A percentile compares a stretch with the other conserved stretches of the same genome.
Evolutionary conservation across 257 asterid genomes (phyloP).

Genomic region (Solanum clarkiae): DNA sequence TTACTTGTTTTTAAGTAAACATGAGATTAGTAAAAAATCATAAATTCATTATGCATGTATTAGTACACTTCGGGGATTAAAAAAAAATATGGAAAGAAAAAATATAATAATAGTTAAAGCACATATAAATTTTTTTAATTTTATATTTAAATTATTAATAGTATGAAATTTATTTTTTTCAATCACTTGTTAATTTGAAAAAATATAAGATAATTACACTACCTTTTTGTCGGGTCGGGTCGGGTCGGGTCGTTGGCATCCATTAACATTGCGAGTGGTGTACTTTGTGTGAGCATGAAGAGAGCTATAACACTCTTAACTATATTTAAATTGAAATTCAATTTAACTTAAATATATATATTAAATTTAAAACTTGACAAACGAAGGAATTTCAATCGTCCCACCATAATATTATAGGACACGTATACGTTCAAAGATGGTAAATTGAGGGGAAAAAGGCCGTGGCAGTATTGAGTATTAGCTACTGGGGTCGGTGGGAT

Average conservation of each 20-base stretch:
- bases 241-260: neutral
- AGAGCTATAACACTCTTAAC: neutral
- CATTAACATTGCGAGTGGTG: neutral
- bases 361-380: no score
- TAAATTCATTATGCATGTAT: no score
- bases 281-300: neutral
- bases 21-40: neutral
- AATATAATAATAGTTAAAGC: no score
- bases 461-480: neutral
- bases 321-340: neutral
- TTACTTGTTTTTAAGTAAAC: neutral
- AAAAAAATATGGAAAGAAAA: no score
- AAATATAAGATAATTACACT: neutral
- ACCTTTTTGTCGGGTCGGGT: neutral
- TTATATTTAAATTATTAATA: no score
- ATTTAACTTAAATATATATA: no score
- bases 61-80: no score
- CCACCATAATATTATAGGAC: neutral
- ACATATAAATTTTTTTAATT: no score
- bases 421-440: neutral
- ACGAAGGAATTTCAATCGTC: no score
- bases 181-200: no score
- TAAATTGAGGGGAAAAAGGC: neutral
- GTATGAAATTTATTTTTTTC: no score
- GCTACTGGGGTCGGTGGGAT: neutral